Base-by-base conservation (phyloP, 2,329 filamentous ascomycete genomes). In the Pseudopyricularia javanii region DNA sequence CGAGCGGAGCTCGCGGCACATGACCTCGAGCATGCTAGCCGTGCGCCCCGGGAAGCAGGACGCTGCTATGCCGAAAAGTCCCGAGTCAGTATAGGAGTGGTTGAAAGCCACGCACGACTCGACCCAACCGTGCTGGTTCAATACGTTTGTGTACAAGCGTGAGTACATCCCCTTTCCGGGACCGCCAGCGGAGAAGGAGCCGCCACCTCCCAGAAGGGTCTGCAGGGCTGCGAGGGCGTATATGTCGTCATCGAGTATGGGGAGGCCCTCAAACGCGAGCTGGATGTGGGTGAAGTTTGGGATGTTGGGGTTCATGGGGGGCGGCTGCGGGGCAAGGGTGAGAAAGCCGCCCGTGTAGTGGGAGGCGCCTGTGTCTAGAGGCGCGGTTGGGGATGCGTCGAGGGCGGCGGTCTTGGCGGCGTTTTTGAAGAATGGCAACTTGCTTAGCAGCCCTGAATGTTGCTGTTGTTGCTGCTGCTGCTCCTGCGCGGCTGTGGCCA, bases 111-210 rank as follows among this genome's bases (percentile, higher is more conserved):
- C 78, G 71, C 93, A 97, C 56, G 83, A 91, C 71, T 98, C 93
- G 26, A 98, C 89, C 91, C 91, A 98, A 60, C 87, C 89, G 71
- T 95, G 85, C 70, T 97, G 91, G 74, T 98, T 98, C 51, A 98
- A 80, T 0, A 97, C 91, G 66, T 96, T 95, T 57, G 91, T 97
- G 75, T 96, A 98, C 8, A 98, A 80, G 12, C 93, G 86, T 35
- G 88, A 95, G 75, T 97, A 97, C 93, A 98, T 98, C 67, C 93
- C 93, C 74, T 98, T 98, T 52, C 93, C 93, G 4, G 93, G 93
- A 0, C 93, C 93, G 61, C 93, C 93, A 52, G 93, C 93, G 15
- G 88, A 95, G 74, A 98, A 98, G 53, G 91, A 96, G 24, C 93
- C 93, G 49, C 93, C 93, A 49, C 93, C 93, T 54, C 93, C 93